Percentiles rank a stretch among this genome's conserved stretches.
phyloP scores from a whole-genome alignment of 345 rosid genomes.

The Sisymbrium altissimum region DNA sequence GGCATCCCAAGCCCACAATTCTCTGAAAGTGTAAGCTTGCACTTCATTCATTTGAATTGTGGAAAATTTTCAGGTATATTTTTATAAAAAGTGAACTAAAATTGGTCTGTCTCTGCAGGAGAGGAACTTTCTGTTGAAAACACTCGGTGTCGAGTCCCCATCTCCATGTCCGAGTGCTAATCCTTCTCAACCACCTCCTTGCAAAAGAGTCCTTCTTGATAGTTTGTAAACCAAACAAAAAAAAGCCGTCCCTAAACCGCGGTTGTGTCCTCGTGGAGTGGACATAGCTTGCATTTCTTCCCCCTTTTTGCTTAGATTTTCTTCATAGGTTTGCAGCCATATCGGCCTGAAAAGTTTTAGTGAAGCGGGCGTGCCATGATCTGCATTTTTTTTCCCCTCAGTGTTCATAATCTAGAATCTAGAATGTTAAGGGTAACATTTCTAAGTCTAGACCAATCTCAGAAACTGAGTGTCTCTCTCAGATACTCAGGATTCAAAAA shows the following conservation, averaged over 20 bases:
- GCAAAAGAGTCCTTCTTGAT: constrained; percentile 95
- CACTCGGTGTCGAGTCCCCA: constrained; percentile 90
- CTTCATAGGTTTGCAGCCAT: constrained; percentile 61
- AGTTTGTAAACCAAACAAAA: constrained; percentile 51
- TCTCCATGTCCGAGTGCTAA: constrained; percentile 51
- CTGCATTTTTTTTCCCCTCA: constrained; percentile 45
- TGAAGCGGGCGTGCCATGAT: constrained; percentile 54
- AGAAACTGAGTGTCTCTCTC: constrained; percentile 34
- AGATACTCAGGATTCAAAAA: constrained; percentile 27
- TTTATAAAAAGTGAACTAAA: constrained; percentile 4
- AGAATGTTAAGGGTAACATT: constrained; percentile 55
- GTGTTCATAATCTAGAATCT: constrained; percentile 47
- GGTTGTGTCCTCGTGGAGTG: constrained; percentile 33
- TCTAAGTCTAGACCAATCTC: constrained; percentile 57
- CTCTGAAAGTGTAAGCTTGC: constrained; percentile 89
- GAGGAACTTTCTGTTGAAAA: constrained; percentile 79
- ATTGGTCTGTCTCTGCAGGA: constrained; percentile 56
- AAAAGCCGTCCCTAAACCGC: background rate
- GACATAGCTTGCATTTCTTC: constrained; percentile 24
- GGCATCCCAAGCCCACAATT: constrained; percentile 96
- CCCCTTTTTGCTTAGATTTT: constrained; percentile 25
- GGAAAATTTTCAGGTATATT: background rate
- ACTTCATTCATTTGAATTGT: background rate
- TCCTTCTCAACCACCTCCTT: constrained; percentile 74
- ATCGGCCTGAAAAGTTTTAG: constrained; percentile 74